A percentile compares a stretch with the other conserved stretches of the same genome.
Conservation (phyloP, 2,329 filamentous ascomycete species). For the Tolypocladium ovalisporum region DNA sequence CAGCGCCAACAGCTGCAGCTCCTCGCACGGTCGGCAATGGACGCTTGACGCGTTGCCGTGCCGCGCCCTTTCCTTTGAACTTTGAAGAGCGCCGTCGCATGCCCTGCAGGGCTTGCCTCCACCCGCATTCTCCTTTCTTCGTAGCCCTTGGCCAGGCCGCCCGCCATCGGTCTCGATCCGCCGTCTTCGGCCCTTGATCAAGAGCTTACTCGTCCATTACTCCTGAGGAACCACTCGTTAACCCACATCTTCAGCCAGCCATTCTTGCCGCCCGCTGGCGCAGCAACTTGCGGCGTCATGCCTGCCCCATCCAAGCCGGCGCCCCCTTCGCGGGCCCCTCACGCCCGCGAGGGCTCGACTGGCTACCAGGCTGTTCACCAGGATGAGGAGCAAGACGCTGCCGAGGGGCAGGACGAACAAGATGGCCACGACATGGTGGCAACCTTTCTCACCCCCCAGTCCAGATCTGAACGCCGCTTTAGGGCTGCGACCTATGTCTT, state of each 20-base stretch:
- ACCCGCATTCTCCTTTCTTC: background rate
- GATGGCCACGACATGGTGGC: conserved; percentile 6
- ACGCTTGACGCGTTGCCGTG: background rate
- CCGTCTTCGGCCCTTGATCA: background rate
- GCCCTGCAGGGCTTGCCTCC: background rate
- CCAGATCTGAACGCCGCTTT: conserved; percentile 15
- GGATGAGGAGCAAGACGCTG: conserved; percentile 13
- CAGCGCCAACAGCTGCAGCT: background rate
- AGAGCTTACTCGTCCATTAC: too few species aligned
- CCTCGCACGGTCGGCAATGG: background rate
- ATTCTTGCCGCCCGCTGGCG: background rate
- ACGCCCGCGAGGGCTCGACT: conserved; percentile 4
- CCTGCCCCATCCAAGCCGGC: background rate
- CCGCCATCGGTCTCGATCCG: background rate
- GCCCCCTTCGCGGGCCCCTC: conserved; percentile 2
- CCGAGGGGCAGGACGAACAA: conserved; percentile 1
- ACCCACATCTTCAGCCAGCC: background rate
- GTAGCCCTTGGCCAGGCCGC: background rate
- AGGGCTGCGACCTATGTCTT: conserved; percentile 19
- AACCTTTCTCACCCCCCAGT: conserved; percentile 4
- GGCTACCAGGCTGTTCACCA: conserved; percentile 23
- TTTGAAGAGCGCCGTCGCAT: background rate
- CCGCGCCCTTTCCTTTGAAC: background rate
- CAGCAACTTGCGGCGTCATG: background rate
- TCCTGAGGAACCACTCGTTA: background rate